These are phyloP conservation scores for Lactarius indigo DNA, from an alignment of 768 basidiomycete genomes.

Conservation along the genomic window DNA sequence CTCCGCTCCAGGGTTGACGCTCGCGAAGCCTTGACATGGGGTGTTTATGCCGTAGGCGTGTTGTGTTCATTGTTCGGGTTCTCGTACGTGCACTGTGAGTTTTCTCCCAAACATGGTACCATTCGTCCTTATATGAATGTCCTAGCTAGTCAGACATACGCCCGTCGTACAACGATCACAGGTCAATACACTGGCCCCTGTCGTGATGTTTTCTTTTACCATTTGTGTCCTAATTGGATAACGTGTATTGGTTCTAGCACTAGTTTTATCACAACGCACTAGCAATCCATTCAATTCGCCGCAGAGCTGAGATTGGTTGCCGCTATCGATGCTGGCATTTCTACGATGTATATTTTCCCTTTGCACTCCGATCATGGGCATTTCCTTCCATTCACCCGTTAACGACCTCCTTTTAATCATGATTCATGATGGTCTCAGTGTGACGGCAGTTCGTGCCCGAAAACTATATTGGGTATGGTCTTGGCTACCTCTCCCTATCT, in stretches of 20 bases:
- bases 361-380: conserved; percentile 5
- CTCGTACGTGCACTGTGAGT: conserved; percentile 68
- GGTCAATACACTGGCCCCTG: conserved; percentile 75
- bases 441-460: conserved; percentile 69
- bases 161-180: conserved; percentile 63
- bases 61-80: conserved; percentile 73
- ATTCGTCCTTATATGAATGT: conserved; percentile 9
- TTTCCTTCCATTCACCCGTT: neutral
- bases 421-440: conserved; percentile 78
- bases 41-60: conserved; percentile 75
- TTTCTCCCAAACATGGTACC: neutral
- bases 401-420: conserved; percentile 28
- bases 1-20: conserved; percentile 8
- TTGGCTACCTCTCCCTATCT: neutral
- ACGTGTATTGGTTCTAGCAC: neutral
- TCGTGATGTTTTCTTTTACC: conserved; percentile 76
- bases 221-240: conserved; percentile 67
- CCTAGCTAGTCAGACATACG: conserved; percentile 51
- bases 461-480: conserved; percentile 57
- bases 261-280: conserved; percentile 10
- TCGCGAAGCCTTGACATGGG: conserved; percentile 63
- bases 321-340: conserved; percentile 82
- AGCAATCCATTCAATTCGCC: conserved; percentile 12
- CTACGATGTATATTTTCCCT: conserved; percentile 60
- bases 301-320: conserved; percentile 65